Evolutionary conservation across 1,139 yeast genomes (phyloP), one percentile per base, ranked within the genome.

Genomic region (Suhomyces bolitotheri): DNA sequence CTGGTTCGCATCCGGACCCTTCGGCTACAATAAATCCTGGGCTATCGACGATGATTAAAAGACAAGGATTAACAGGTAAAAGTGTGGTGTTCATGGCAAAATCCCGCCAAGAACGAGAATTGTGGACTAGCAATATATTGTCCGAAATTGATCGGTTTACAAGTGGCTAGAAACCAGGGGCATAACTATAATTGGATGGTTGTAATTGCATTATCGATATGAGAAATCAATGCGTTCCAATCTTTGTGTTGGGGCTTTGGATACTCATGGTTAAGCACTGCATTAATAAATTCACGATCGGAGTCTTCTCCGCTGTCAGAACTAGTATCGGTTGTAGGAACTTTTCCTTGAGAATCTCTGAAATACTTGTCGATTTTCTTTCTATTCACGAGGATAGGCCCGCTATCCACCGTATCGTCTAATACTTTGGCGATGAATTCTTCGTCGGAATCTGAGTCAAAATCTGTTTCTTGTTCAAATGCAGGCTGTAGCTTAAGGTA

Each of bases 61-160:
- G 79, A 37, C 60, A 85, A 32, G 95, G 95, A 1, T 72, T 78
- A 1, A 74, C 80, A 1, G 95, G 95, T 0, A 71, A 68, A 35
- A 74, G 80, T 31, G 67, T 84, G 62, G 82, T 83, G 4, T 88
- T 90, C 51, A 72, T 87, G 76, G 82, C 96, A 1, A 60, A 94
- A 27, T 84, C 95, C 1, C 64, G 95, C 28, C 86, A 83, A 45
- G 96, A 88, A 47, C 68, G 92, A 36, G 96, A 90, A 53, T 45
- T 76, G 21, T 90, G 97, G 97, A 90, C 86, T 1, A 62, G 76
- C 5, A 72, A 76, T 17, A 63, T 89, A 17, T 66, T 76, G 42
- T 62, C 73, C 5, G 95, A 85, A 49, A 69, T 85, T 41, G 89
- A 83, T 44, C 62, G 89, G 40, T 66, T 74, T 47, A 43, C 54